Evolutionary conservation across 768 basidiomycete species (phyloP), one percentile per base, ranked within the genome.

Genomic region (Naganishia antarctica): DNA sequence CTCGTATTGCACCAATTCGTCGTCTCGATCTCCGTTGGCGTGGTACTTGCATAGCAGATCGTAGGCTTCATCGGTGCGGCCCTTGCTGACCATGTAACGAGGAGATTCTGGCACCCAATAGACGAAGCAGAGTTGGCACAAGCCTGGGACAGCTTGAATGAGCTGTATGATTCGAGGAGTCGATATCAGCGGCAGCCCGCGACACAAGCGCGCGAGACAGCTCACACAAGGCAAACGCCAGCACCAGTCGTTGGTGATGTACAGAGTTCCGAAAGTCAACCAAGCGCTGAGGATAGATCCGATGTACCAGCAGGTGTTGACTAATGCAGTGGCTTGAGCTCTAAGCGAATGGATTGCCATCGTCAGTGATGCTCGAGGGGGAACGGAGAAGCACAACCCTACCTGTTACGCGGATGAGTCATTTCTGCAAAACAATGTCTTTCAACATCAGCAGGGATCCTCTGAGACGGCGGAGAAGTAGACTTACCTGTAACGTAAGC

Each of bases 51-150:
- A 88, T 21, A 93, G 81, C 13, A 81, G 82, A 23, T 80, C 71
- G 45, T 87, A 78, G 1, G 89, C 91, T 73, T 89, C 80, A 0
- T 80, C 82, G 12, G 88, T 83, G 61, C 82, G 83, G 25, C 89
- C 89, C 75, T 87, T 88, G 78, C 81, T 84, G 71, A 91, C 73
- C 68, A 91, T 79, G 83, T 82, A 92, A 82, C 90, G 67, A 48
- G 91, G 91, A 1, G 87, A 88, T 76, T 92, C 90, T 37, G 89
- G 90, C 7, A 80, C 81, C 76, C 87, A 86, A 75, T 81, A 84
- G 68, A 91, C 78, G 43, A 91, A 75, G 69, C 68, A 58, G 62
- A 91, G 73, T 73, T 91, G 88, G 51, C 86, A 4, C 9, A 32
- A 2, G 29, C 51, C 28, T 28, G 51, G 51, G 7, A 53, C 23